Evolutionary conservation across 352 stramenopile genomes (phyloP).

Genomic region (Globisporangium mamillatum): DNA sequence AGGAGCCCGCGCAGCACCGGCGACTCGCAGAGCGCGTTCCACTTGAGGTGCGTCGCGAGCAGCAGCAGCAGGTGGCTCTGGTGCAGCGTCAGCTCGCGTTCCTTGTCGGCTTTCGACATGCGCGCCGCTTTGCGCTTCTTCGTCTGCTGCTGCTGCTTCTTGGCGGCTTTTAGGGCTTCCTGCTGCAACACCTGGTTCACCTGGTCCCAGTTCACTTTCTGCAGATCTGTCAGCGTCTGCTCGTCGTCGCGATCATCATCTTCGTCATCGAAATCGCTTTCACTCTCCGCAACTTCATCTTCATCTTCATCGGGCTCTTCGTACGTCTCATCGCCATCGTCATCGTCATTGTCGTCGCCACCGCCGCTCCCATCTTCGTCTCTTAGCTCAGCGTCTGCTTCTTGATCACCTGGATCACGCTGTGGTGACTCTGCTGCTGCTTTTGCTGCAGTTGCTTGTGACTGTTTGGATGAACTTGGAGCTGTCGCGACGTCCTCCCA

Average conservation of each 20-base stretch:
- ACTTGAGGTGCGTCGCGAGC: conserved; percentile 44
- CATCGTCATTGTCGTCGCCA: background rate
- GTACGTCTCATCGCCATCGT: conserved; percentile 9
- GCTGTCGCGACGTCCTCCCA: conserved; percentile 53
- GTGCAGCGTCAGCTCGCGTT: conserved; percentile 56
- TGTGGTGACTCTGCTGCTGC: background rate
- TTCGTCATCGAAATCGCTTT: conserved; percentile 16
- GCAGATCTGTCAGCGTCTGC: conserved; percentile 25
- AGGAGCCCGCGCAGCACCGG: conserved; percentile 50
- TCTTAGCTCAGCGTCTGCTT: background rate
- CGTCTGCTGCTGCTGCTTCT: conserved; percentile 16
- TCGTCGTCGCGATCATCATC: conserved; percentile 12
- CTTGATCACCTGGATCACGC: background rate
- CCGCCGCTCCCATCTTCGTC: background rate
- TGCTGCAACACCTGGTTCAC: conserved; percentile 53
- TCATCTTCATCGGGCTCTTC: conserved; percentile 15
- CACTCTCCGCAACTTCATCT: conserved; percentile 15
- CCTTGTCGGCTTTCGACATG: conserved; percentile 64
- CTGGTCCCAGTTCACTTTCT: conserved; percentile 64
- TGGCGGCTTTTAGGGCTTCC: conserved; percentile 17
- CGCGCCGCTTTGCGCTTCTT: conserved; percentile 39
- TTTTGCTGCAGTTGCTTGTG: background rate
- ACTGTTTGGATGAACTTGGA: background rate
- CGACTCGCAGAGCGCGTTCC: conserved; percentile 40
- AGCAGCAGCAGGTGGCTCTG: conserved; percentile 70